phyloP scores from a whole-genome alignment of 257 asterid genomes.

The Penstemon eatonii region DNA sequence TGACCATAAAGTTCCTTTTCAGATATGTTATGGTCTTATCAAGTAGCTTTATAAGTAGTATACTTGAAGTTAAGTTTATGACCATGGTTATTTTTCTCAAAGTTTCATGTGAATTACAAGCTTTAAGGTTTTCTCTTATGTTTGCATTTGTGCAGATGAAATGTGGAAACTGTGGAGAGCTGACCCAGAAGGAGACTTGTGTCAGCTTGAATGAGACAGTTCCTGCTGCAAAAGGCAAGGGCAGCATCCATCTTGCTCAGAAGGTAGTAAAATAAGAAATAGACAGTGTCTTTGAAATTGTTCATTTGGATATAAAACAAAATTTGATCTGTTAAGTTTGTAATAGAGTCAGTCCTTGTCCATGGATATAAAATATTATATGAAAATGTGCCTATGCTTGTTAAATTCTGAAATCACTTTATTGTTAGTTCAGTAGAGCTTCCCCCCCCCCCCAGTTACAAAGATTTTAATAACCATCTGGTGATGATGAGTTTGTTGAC shows the following conservation, averaged over 20 bases:
- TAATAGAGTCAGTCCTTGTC: neutral
- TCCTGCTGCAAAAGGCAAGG: conserved; percentile 62
- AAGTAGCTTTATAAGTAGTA: too few relatives aligned
- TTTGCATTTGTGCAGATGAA: conserved; percentile 48
- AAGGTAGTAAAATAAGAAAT: conserved; percentile 44
- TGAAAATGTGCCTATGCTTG: neutral
- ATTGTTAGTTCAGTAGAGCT: neutral
- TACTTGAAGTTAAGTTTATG: too few relatives aligned
- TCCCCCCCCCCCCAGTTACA: too few relatives aligned
- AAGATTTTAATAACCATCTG: too few relatives aligned
- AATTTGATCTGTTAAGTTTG: neutral
- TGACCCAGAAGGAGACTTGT: conserved; percentile 66
- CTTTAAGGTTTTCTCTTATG: neutral
- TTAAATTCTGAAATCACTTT: neutral
- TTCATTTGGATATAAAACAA: neutral
- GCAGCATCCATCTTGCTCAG: conserved; percentile 63
- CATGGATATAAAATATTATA: too few relatives aligned
- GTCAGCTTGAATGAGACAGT: conserved; percentile 60
- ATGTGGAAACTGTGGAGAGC: conserved; percentile 80
- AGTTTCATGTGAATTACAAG: neutral
- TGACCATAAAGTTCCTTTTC: too few relatives aligned
- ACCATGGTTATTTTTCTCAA: too few relatives aligned
- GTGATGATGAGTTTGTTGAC: neutral
- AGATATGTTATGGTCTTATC: too few relatives aligned
- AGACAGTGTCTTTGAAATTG: neutral